phyloP scores from a whole-genome alignment of 768 basidiomycete species.

The Pleurotus giganteus region DNA sequence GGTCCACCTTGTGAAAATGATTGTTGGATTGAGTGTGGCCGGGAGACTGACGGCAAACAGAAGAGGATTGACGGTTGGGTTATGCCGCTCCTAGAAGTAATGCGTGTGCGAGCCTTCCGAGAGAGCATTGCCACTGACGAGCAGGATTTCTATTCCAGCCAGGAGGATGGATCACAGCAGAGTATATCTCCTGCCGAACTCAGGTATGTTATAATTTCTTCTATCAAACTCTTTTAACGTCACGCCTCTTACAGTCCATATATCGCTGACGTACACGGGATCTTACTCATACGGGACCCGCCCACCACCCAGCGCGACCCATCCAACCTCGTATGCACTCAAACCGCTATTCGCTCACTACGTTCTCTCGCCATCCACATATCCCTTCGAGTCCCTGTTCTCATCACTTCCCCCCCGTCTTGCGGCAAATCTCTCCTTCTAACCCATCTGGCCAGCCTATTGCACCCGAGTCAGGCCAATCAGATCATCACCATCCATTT shows the following conservation, averaged over 20 bases:
- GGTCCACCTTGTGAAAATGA: constrained; percentile 61
- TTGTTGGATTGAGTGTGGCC: constrained; percentile 58
- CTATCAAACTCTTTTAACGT: constrained; percentile 12
- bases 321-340: constrained; percentile 58
- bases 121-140: constrained; percentile 37
- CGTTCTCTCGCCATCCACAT: constrained; percentile 60
- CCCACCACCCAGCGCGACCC: constrained; percentile 15
- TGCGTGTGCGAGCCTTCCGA: constrained; percentile 54
- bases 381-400: constrained; percentile 70
- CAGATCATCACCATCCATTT: constrained; percentile 86
- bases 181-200: constrained; percentile 46
- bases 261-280: constrained; percentile 60
- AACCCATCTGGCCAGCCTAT: constrained; percentile 64
- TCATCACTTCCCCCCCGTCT: constrained; percentile 84
- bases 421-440: constrained; percentile 85
- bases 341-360: constrained; percentile 57
- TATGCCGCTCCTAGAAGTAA: constrained; percentile 66
- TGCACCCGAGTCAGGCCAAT: constrained; percentile 59
- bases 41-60: constrained; percentile 42
- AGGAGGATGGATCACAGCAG: constrained; percentile 29
- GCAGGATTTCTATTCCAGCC: constrained; percentile 45
- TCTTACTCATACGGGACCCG: constrained; percentile 58
- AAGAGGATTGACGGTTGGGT: constrained; percentile 76
- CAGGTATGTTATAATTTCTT: constrained; percentile 39
- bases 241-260: constrained; percentile 48